Evolutionary conservation across 768 basidiomycete genomes (phyloP), one percentile per base, ranked within the genome.

Genomic region (Boletus subparvulus): DNA sequence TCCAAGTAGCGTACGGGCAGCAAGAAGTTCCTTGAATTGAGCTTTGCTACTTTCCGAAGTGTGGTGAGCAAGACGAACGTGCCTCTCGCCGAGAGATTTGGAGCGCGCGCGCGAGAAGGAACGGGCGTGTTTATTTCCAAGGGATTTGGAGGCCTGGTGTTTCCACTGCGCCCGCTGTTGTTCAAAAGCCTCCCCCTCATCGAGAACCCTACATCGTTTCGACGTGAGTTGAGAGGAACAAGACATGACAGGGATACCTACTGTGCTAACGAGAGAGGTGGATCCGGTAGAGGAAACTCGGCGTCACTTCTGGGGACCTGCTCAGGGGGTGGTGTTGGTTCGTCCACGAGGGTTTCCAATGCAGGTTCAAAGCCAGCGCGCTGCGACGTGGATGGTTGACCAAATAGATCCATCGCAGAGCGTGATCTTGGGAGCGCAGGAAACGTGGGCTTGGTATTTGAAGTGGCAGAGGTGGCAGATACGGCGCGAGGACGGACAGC

Each of bases 111-210:
- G 82, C 11, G 87, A 88, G 12, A 88, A 60, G 33, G 77, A 83
- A 35, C 88, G 81, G 10, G 83, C 77, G 16, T 77, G 80, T 59
- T 79, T 83, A 66, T 90, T 89, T 50, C 83, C 83, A 57, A 88
- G 80, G 7, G 88, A 89, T 33, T 71, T 74, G 0, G 74, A 72
- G 0, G 90, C 90, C 58, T 86, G 81, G 4, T 70, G 66, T 61
- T 86, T 82, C 90, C 90, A 92, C 60, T 76, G 73, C 48, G 80
- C 78, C 16, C 90, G 84, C 58, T 91, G 81, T 48, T 75, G 76
- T n/a, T 83, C 78, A 12, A 91, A 77, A 45, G 74, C 74, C 51
- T 82, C 74, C 12, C 84, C 81, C 58, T 90, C 87, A 57, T 83
- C 81, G 11, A 92, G 73, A 24, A 90, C 88, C 62, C 89, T 91